Base-by-base conservation (phyloP, 371 early-diverging fungal genomes). In the Fennellomyces sp. region DNA sequence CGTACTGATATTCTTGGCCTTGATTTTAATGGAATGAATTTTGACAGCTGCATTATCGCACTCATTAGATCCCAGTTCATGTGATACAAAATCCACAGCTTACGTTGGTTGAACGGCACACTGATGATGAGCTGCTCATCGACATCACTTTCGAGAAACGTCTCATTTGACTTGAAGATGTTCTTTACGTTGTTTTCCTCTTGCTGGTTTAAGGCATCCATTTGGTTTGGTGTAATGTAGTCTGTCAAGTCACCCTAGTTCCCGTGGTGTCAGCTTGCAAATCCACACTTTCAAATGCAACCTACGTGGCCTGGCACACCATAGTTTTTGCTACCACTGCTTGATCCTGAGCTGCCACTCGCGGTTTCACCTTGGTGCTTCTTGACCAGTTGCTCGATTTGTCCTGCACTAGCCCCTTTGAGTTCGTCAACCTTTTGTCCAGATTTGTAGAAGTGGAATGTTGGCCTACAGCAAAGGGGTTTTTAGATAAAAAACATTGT, bases 81-180 rank as follows among this genome's bases (percentile, higher is more conserved):
- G n/a, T n/a, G n/a, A n/a, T n/a, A n/a, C 19, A 29, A 23, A 21
- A 41, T 48, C 30, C 29, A 50, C 27, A 42, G 52, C 69, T 52
- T 68, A 76, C 76, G 74, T 82, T 96, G 95, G 65, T 89, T 92
- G 72, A 97, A 97, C 6, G 90, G 87, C 52, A 96, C 76, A 31
- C 83, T 84, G 49, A 97, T 83, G 41, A 97, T 87, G 19, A 97
- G 72, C 70, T 97, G 97, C 80, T 95, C 97, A 69, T 96, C 97
- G 2, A 90, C 91, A 72, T 96, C 97, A 73, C 91, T 91, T 69
- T 95, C 91, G 36, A 97, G 69, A 41, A 71, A 85, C 5, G 79
- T 65, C 6, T 79, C 86, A 57, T 88, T 87, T 30, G 85, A 83
- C 23, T 86, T 82, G 70, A 96, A 93, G 21, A 93, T 81, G 53